These are phyloP conservation scores for Termitomyces sp. DNA, from an alignment of 768 basidiomycete genomes.

Conservation along the genomic window DNA sequence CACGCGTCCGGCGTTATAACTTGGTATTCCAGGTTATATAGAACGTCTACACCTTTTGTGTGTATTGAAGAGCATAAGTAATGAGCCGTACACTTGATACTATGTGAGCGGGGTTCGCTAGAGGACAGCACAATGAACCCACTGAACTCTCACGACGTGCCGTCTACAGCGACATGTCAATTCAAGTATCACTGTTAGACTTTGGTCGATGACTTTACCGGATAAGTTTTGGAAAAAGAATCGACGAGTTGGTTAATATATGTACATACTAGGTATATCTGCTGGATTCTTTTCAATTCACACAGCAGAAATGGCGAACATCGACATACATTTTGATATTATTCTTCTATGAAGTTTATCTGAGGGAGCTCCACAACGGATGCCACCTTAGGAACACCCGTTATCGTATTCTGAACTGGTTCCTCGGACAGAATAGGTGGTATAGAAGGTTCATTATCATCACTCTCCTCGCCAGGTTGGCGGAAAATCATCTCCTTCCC, in stretches of 20 bases:
- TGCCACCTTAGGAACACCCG: not conserved
- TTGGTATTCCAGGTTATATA: too few relatives aligned
- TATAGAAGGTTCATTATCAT: slow-evolving; percentile 23
- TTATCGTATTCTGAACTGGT: not conserved
- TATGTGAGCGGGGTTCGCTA: too few relatives aligned
- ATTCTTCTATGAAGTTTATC: slow-evolving; percentile 9
- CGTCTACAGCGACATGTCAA: not conserved
- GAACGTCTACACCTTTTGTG: too few relatives aligned
- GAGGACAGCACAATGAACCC: too few relatives aligned
- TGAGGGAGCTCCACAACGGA: slow-evolving; percentile 6
- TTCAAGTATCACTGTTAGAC: not conserved
- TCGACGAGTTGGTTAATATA: not conserved
- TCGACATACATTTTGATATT: not conserved
- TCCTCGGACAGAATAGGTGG: not conserved
- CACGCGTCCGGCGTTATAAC: too few relatives aligned
- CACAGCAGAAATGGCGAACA: not conserved
- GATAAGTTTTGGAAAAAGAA: too few relatives aligned
- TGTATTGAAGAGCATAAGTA: too few relatives aligned
- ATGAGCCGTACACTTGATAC: too few relatives aligned
- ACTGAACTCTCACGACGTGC: too few relatives aligned
- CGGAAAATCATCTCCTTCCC: slow-evolving; percentile 65
- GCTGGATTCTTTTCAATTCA: not conserved
- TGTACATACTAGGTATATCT: not conserved
- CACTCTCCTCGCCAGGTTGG: slow-evolving; percentile 39
- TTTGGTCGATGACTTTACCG: not conserved